Percentiles rank a stretch among this genome's conserved stretches.
These are phyloP conservation scores for Candida boidinii DNA, from an alignment of 805 yeast genomes.

Conservation along the genomic window DNA sequence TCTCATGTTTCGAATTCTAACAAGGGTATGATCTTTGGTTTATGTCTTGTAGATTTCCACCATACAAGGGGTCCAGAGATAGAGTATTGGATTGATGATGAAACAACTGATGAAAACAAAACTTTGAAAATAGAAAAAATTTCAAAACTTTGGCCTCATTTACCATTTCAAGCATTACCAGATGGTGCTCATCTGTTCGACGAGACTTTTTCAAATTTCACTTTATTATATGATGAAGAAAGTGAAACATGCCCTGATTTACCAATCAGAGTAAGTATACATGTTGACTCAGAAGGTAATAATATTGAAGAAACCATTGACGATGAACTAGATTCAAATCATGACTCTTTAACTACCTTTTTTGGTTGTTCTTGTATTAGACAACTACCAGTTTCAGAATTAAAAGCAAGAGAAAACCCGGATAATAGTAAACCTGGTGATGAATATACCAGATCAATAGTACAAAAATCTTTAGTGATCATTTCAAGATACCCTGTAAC, in stretches of 20 bases:
- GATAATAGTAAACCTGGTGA: slow-evolving; percentile 8
- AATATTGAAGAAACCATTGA: slow-evolving; percentile 5
- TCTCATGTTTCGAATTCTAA: background rate
- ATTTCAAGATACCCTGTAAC: slow-evolving; percentile 82
- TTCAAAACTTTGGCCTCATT: slow-evolving; percentile 61
- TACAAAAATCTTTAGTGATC: slow-evolving; percentile 86
- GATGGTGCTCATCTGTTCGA: slow-evolving; percentile 93
- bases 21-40: slow-evolving; percentile 57
- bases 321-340: slow-evolving; percentile 16
- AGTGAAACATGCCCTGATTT: slow-evolving; percentile 36
- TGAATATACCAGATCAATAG: slow-evolving; percentile 75
- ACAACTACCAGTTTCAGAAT: slow-evolving; percentile 59
- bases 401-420: slow-evolving; percentile 28
- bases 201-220: slow-evolving; percentile 88
- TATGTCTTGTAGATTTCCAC: slow-evolving; percentile 88
- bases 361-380: slow-evolving; percentile 94
- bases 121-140: slow-evolving; percentile 22
- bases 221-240: slow-evolving; percentile 61
- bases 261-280: slow-evolving; percentile 23
- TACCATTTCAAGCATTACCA: slow-evolving; percentile 93
- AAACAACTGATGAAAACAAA: slow-evolving; percentile 24
- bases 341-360: slow-evolving; percentile 44
- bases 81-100: slow-evolving; percentile 71
- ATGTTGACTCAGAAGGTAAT: slow-evolving; percentile 5
- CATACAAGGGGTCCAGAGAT: slow-evolving; percentile 91